Conservation (phyloP, 2,329 filamentous ascomycete species). For the Clonostachys chloroleuca region DNA sequence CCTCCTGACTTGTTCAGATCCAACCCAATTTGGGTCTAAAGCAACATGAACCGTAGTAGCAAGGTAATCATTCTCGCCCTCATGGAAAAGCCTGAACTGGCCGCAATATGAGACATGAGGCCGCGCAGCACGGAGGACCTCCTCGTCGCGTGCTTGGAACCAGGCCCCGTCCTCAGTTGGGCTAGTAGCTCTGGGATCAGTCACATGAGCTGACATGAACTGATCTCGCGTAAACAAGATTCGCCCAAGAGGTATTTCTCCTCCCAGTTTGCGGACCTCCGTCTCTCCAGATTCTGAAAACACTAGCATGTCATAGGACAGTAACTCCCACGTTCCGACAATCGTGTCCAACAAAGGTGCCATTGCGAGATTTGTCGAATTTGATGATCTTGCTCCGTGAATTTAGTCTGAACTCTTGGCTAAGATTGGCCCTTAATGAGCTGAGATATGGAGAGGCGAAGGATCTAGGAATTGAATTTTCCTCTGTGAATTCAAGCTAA, state of each 20-base stretch:
- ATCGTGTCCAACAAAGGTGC: background rate
- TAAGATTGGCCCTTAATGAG: too few species aligned
- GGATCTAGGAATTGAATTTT: too few species aligned
- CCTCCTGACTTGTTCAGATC: background rate
- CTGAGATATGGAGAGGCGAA: too few species aligned
- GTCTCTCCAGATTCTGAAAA: background rate
- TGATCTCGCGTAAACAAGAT: background rate
- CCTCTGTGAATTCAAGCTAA: too few species aligned
- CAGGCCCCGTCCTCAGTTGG: background rate
- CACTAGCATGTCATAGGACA: background rate
- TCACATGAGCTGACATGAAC: background rate
- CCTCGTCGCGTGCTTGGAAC: background rate
- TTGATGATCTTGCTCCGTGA: background rate
- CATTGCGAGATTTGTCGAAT: background rate
- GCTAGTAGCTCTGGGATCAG: background rate
- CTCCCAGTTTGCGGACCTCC: background rate
- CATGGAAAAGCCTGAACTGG: background rate
- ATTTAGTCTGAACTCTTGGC: background rate
- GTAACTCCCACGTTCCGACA: background rate
- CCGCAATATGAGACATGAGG: background rate
- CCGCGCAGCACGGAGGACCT: background rate
- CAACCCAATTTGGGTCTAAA: background rate
- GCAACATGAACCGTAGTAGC: background rate
- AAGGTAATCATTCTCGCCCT: background rate
- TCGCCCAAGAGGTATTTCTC: background rate